These are phyloP conservation scores for Mentha longifolia DNA, from an alignment of 257 asterid species.

Conservation along the genomic window DNA sequence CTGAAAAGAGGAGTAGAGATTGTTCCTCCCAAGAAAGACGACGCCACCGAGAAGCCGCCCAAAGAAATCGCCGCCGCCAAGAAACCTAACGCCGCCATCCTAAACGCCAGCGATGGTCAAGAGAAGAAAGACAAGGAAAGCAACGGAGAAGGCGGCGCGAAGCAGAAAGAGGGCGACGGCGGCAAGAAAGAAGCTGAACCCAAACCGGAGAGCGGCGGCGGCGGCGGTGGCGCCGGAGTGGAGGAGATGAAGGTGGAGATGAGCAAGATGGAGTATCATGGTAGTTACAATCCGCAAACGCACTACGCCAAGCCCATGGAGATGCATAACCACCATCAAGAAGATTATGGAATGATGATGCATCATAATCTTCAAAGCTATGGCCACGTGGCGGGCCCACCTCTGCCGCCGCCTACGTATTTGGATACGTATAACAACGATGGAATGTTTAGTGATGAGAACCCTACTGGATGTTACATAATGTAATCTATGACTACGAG, in stretches of 20 bases:
- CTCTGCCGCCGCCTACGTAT: slow-evolving; percentile 48
- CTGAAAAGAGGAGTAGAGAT: slow-evolving; percentile 63
- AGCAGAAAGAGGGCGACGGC: slow-evolving; percentile 21
- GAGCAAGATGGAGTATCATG: slow-evolving; percentile 56
- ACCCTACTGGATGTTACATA: slow-evolving; percentile 79
- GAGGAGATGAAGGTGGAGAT: slow-evolving; percentile 43
- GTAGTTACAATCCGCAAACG: slow-evolving; percentile 46
- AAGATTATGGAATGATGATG: slow-evolving; percentile 50
- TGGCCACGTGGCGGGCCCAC: slow-evolving; percentile 49
- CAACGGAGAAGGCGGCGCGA: background rate
- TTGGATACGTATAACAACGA: slow-evolving; percentile 32
- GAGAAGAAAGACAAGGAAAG: background rate
- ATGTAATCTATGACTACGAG: slow-evolving; percentile 48
- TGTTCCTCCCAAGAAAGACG: slow-evolving; percentile 56
- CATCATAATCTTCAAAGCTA: slow-evolving; percentile 31
- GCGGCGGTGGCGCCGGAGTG: slow-evolving; percentile 8
- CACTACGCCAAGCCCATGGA: slow-evolving; percentile 51
- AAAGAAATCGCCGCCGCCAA: slow-evolving; percentile 36
- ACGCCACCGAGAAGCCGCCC: slow-evolving; percentile 11
- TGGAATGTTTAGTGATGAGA: slow-evolving; percentile 76
- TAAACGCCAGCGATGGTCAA: background rate
- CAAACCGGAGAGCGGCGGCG: background rate
- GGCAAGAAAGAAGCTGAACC: slow-evolving; percentile 20
- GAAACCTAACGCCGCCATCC: background rate
- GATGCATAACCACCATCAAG: slow-evolving; percentile 10